Evolutionary conservation across 2,329 filamentous ascomycete species (phyloP).

Genomic region (Nothophoma quercina): DNA sequence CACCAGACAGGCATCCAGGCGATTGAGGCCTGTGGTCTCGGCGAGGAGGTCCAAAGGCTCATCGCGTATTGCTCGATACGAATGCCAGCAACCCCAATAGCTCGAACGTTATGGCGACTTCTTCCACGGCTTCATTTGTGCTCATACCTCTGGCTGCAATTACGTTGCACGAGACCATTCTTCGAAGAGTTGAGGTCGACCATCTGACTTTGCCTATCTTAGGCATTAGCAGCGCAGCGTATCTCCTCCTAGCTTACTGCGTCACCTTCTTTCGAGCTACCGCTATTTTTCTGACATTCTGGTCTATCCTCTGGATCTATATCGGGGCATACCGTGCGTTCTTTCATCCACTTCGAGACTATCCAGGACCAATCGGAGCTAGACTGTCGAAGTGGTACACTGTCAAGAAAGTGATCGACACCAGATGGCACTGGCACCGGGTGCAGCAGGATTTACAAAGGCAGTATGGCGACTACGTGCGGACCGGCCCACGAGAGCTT

Average conservation of each 20-base stretch:
- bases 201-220: constrained; percentile 24
- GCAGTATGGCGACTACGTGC: constrained; percentile 36
- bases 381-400: constrained; percentile 36
- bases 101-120: not conserved
- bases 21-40: not conserved
- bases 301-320: constrained; percentile 27
- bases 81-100: not conserved
- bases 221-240: constrained; percentile 15
- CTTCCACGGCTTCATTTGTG: constrained; percentile 1
- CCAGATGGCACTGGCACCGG: constrained; percentile 25
- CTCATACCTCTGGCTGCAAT: constrained; percentile 20
- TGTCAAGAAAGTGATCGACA: constrained; percentile 25
- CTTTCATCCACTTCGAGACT: constrained; percentile 33
- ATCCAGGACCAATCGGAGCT: constrained; percentile 31
- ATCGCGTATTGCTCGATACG: not conserved
- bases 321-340: constrained; percentile 33
- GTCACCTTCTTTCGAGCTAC: constrained; percentile 16
- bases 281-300: constrained; percentile 22
- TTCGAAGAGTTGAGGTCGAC: constrained; percentile 27
- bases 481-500: constrained; percentile 36
- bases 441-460: constrained; percentile 30
- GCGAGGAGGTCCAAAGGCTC: not conserved
- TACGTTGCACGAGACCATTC: constrained; percentile 23
- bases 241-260: constrained; percentile 19
- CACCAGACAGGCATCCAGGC: not conserved